phyloP scores from a whole-genome alignment of 306 rosid genomes.

The Gastrolobium villosum region DNA sequence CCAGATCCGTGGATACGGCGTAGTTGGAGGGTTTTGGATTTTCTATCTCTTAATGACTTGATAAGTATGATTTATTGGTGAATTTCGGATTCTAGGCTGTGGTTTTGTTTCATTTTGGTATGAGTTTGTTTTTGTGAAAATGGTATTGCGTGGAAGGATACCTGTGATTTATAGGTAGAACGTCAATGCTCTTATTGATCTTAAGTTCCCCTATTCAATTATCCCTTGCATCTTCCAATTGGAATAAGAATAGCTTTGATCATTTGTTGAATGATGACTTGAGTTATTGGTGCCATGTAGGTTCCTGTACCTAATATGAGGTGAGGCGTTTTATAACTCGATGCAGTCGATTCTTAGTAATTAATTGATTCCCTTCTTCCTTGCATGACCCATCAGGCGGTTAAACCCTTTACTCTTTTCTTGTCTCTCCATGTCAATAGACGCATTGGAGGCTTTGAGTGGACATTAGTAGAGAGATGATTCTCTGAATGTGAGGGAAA shows the following conservation, averaged over 20 bases:
- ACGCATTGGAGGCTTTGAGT: background rate
- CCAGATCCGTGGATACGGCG: slow-evolving; percentile 34
- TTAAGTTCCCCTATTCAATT: background rate
- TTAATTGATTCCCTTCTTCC: background rate
- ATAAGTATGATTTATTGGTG: slow-evolving; percentile 21
- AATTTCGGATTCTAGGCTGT: slow-evolving; percentile 10
- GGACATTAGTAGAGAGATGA: background rate
- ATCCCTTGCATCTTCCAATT: slow-evolving; percentile 15
- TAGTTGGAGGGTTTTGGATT: slow-evolving; percentile 23
- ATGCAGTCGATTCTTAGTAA: background rate
- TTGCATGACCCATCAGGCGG: background rate
- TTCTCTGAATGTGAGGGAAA: slow-evolving; percentile 6
- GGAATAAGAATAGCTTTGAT: slow-evolving; percentile 28
- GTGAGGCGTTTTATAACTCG: background rate
- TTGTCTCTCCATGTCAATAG: background rate
- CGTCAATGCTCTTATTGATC: background rate
- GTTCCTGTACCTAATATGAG: slow-evolving; percentile 13
- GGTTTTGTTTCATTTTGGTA: background rate
- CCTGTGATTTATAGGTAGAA: background rate
- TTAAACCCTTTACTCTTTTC: background rate
- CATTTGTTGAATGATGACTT: background rate
- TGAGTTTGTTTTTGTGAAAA: background rate
- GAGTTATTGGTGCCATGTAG: slow-evolving; percentile 10
- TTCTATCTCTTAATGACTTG: background rate
- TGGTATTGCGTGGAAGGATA: slow-evolving; percentile 2